Conservation (phyloP, 257 asterid genomes). For the Solanum ossicruentum region DNA sequence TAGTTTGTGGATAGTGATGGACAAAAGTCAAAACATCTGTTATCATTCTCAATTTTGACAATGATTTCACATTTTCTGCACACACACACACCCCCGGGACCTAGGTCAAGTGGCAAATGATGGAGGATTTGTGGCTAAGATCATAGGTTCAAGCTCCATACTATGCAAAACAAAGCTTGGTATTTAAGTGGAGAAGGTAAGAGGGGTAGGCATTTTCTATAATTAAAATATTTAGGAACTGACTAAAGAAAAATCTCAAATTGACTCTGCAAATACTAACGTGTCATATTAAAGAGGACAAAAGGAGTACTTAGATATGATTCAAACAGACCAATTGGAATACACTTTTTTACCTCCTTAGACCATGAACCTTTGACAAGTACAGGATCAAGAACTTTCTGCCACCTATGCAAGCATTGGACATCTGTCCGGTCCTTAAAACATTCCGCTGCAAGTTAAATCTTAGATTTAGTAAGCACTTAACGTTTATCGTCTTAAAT, state of each 20-base stretch:
- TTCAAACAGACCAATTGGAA: background rate
- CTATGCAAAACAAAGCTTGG: too few relatives aligned
- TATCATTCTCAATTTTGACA: background rate
- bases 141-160: too few relatives aligned
- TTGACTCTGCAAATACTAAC: background rate
- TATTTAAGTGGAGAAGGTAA: too few relatives aligned
- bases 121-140: too few relatives aligned
- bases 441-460: slow-evolving; percentile 54
- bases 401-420: slow-evolving; percentile 96
- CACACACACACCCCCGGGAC: too few relatives aligned
- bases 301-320: background rate
- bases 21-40: background rate
- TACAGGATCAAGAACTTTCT: slow-evolving; percentile 92
- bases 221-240: background rate
- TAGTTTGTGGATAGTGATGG: background rate
- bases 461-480: background rate
- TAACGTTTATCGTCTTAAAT: background rate
- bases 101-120: too few relatives aligned
- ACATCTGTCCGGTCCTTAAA: slow-evolving; percentile 87
- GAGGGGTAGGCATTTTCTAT: background rate
- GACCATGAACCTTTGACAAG: slow-evolving; percentile 98
- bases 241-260: background rate
- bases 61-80: background rate
- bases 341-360: slow-evolving; percentile 42
- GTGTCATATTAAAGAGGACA: background rate